Conservation (phyloP, 2,329 filamentous ascomycete genomes). For the Grosmannia penicillata region DNA sequence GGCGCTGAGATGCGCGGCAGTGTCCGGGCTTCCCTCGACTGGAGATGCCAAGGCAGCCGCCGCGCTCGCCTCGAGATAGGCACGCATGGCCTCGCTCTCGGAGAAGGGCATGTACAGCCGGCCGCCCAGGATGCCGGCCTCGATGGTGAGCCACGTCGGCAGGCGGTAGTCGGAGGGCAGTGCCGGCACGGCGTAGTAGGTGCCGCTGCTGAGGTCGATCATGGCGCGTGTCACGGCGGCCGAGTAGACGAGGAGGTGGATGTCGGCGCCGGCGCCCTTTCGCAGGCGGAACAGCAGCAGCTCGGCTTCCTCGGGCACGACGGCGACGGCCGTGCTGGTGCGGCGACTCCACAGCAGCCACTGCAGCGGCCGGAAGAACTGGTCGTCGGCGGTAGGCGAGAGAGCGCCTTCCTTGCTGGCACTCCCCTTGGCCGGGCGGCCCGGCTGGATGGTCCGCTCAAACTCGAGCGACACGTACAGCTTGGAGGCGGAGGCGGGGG, state of each 20-base stretch:
- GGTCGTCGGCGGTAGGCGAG: background rate
- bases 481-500: conserved; percentile 2
- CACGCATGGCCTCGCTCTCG: conserved; percentile 24
- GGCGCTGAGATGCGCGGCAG: background rate
- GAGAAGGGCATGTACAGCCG: conserved; percentile 41
- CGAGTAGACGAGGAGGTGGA: conserved; percentile 33
- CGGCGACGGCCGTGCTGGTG: conserved; percentile 33
- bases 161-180: conserved; percentile 24
- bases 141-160: conserved; percentile 38
- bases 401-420: background rate
- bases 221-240: conserved; percentile 45
- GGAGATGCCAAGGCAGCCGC: no score
- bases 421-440: background rate
- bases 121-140: conserved; percentile 46
- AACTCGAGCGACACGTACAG: conserved; percentile 32
- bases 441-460: conserved; percentile 23
- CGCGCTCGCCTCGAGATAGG: conserved; percentile 15
- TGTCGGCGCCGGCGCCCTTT: background rate
- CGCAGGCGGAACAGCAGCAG: conserved; percentile 30
- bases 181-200: conserved; percentile 35
- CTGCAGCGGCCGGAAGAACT: conserved; percentile 28
- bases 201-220: conserved; percentile 39
- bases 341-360: conserved; percentile 43
- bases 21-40: no score
- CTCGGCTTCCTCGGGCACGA: conserved; percentile 51